Evolutionary conservation across 2,329 filamentous ascomycete species (phyloP).

Genomic region (Didymella pomorum): DNA sequence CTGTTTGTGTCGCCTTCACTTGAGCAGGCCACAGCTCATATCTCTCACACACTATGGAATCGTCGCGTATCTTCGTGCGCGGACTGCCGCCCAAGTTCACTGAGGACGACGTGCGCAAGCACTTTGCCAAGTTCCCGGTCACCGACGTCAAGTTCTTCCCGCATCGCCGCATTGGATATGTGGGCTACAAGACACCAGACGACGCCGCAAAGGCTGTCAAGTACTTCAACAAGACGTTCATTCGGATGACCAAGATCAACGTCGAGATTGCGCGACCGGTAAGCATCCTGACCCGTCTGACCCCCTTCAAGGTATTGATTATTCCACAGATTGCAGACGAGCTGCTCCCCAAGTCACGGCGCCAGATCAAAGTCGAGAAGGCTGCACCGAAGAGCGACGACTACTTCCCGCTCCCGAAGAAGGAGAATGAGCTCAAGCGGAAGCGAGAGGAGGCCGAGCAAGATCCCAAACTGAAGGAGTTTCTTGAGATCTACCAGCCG

Average conservation of each 20-base stretch:
- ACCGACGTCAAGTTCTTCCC: conserved; percentile 94
- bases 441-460: conserved; percentile 67
- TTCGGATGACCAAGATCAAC: conserved; percentile 92
- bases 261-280: conserved; percentile 90
- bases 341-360: conserved; percentile 45
- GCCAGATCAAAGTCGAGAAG: conserved; percentile 42
- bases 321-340: conserved; percentile 42
- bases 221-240: conserved; percentile 95
- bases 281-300: conserved; percentile 40
- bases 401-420: conserved; percentile 36
- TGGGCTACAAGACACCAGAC: conserved; percentile 86
- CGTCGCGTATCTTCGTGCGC: conserved; percentile 75
- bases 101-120: conserved; percentile 84
- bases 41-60: conserved; percentile 64
- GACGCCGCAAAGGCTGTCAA: conserved; percentile 84
- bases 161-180: conserved; percentile 90
- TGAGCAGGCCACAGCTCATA: conserved; percentile 29
- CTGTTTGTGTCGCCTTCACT: conserved; percentile 15
- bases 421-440: conserved; percentile 66
- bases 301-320: too few species aligned
- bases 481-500: conserved; percentile 80
- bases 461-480: conserved; percentile 86
- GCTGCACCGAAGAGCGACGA: conserved; percentile 33
- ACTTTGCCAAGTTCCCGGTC: conserved; percentile 82
- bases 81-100: conserved; percentile 85